Base-by-base conservation (phyloP, 768 basidiomycete genomes). In the Xanthoconium stramineum region DNA sequence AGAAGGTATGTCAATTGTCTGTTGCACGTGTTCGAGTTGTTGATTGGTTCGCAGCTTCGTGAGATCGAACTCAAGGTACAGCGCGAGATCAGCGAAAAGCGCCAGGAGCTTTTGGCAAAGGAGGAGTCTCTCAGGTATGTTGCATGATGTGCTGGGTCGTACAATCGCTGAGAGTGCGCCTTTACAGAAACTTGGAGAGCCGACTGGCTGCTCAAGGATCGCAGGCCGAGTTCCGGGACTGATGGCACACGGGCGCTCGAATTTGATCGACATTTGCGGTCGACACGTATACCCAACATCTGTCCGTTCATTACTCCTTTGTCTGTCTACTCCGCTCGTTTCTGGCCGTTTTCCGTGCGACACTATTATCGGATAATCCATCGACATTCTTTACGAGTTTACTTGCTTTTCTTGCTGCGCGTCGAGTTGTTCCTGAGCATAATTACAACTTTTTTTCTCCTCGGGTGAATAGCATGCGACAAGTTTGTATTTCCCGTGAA, bases 31-130 rank as follows among this genome's bases (percentile, higher is more conserved):
- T 39, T 51, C 35, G 24, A 58, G 20, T 17, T 58, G 43, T 51
- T 65, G 55, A 62, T 45, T 51, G 47, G 44, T 58, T 56, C 51
- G 52, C 63, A 92, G 87, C 81, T 99, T 61, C 93, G 96, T 59
- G 97, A 99, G 77, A 91, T 98, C 73, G 97, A 99, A 73, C 83
- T 98, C 73, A 95, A 94, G 73, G 94, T 98, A 30, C 95, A 98
- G 74, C 84, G 97, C 47, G 97, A 99, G 79, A 93, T 99, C 74
- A 92, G 91, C 70, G 91, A 98, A 79, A 95, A 96, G 78, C 81
- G 94, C 68, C 96, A 98, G 71, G 96, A 98, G 69, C 76, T 98
- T 58, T 76, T 97, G 66, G 97, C 96, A 39, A 97, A 96, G 72
- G 96, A 97, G 72, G 95, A 97, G 73, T 90, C 91, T 43, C 88